Base-by-base conservation (phyloP, 352 stramenopile species). In the Phytophthora lateralis region DNA sequence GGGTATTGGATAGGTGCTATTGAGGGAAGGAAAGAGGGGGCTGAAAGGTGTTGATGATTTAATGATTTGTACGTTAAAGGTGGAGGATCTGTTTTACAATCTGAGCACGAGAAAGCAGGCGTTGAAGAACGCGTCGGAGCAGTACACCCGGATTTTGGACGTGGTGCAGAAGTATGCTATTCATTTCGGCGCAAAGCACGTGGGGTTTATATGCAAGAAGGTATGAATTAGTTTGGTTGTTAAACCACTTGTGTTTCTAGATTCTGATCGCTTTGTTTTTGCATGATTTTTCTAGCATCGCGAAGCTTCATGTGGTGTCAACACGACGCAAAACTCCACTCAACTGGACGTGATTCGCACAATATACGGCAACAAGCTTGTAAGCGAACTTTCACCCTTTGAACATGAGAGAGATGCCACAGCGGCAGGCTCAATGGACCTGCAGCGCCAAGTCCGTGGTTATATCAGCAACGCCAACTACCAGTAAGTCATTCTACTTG, bases 61-160 rank as follows among this genome's bases (percentile, higher is more conserved):
- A 12, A 6, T 39, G 34, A 39, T 17, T 24, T 27, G 18, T n/a
- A 15, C 10, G 39, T 17, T 45, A 9, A 27, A 91, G 85, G 91
- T 98, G 8, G 91, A 99, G 51, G 97, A 99, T 73, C 78, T 99
- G 38, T 99, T 99, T 80, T 98, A 99, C 78, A 99, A 99, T 69
- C 82, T 99, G 37, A 91, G 86, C 21, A 98, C 96, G 50, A 82
- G 98, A 21, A 85, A 90, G 52, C 80, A 97, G 43, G 94, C 94
- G 29, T 88, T 99, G 30, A 96, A 96, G 56, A 98, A 97, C 65
- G 71, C 80, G 35, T 87, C 80, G 2, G 97, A 99, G 62, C 96
- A 99, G 70, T 99, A 99, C 69, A 79, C 79, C 50, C 80, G 81
- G 18, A 96, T 98, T 26, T 66, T 99, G 24, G 90, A 97, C 42